Conservation (phyloP, 805 yeast species). For the Naumovozyma castellii region DNA sequence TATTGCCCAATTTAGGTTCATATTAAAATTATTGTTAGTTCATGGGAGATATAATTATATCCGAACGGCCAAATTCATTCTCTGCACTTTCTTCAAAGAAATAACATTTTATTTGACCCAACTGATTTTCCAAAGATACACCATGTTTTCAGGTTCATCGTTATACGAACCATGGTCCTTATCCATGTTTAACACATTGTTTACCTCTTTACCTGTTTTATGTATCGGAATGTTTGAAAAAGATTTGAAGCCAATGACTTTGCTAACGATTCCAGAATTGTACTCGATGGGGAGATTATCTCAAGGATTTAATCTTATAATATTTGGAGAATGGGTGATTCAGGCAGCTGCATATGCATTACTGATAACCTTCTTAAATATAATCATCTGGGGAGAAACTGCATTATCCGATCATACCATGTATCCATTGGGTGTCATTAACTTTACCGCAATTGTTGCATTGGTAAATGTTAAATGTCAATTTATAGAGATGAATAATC, state of each 20-base stretch:
- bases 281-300: constrained; percentile 69
- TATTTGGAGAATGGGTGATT: constrained; percentile 71
- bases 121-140: constrained; percentile 73
- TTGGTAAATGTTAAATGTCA: constrained; percentile 72
- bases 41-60: constrained; percentile 95
- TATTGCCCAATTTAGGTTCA: constrained; percentile 84
- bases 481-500: constrained; percentile 68
- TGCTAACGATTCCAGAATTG: constrained; percentile 85
- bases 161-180: constrained; percentile 92
- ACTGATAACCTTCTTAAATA: constrained; percentile 56
- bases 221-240: constrained; percentile 93
- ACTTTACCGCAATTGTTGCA: constrained; percentile 62
- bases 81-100: constrained; percentile 93
- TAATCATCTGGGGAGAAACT: constrained; percentile 60
- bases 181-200: constrained; percentile 93
- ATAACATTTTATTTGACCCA: constrained; percentile 83
- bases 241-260: constrained; percentile 79
- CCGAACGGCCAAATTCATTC: constrained; percentile 81
- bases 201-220: constrained; percentile 85
- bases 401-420: constrained; percentile 65
- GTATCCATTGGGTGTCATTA: constrained; percentile 71
- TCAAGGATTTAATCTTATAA: constrained; percentile 58
- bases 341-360: constrained; percentile 67
- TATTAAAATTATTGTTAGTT: constrained; percentile 74
- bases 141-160: constrained; percentile 87